Conservation (phyloP, 2,329 filamentous ascomycete species). For the Dactylellina cionopaga region DNA sequence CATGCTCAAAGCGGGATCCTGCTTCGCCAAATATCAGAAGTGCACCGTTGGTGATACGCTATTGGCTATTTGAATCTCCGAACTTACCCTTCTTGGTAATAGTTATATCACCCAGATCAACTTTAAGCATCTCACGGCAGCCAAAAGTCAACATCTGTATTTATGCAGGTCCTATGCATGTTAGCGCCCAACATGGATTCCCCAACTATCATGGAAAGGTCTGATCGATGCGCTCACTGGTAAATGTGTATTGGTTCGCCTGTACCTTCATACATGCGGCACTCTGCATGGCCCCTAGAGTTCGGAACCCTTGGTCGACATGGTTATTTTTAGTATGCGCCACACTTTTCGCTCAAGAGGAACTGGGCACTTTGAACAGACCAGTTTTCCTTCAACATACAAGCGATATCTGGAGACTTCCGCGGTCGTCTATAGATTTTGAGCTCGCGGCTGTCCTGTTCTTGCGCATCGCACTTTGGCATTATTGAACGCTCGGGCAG, state of each 20-base stretch:
- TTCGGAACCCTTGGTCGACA: constrained; percentile 32
- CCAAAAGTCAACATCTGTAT: constrained; percentile 11
- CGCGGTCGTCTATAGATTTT: constrained; percentile 10
- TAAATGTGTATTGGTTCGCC: constrained; percentile 25
- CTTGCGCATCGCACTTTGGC: neutral
- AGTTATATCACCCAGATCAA: neutral
- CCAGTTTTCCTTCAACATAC: neutral
- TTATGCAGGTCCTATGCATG: constrained; percentile 52
- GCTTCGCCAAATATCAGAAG: constrained; percentile 7
- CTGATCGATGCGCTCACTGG: constrained; percentile 25
- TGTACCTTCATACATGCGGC: constrained; percentile 40
- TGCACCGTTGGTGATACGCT: constrained; percentile 4
- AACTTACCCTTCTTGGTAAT: neutral
- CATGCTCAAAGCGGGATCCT: constrained; percentile 14
- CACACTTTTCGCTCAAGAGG: constrained; percentile 8
- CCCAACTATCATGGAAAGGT: constrained; percentile 47
- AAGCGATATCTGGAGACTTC: constrained; percentile 6
- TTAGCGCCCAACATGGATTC: constrained; percentile 53
- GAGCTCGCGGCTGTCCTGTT: constrained; percentile 9
- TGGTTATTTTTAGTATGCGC: constrained; percentile 51
- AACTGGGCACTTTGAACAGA: neutral
- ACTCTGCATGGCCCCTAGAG: constrained; percentile 23
- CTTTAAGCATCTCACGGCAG: constrained; percentile 10
- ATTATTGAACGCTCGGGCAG: neutral
- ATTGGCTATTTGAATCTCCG: constrained; percentile 12